Conservation (phyloP, 2,329 filamentous ascomycete species). For the Aquanectria penicillioides region DNA sequence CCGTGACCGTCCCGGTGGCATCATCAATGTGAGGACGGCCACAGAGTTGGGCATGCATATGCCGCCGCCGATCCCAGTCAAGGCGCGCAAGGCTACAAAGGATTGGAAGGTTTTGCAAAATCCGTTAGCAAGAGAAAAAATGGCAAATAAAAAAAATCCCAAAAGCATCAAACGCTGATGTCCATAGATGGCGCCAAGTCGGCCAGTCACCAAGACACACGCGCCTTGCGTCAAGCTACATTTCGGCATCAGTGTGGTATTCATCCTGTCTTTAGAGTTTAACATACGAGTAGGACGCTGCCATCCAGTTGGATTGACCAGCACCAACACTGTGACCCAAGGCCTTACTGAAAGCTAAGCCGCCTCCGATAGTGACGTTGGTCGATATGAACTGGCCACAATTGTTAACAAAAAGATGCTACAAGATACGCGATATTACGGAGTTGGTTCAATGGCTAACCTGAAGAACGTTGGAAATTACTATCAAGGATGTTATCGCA, state of each 20-base stretch:
- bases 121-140: constrained; percentile 54
- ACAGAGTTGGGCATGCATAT: constrained; percentile 61
- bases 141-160: constrained; percentile 12
- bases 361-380: neutral
- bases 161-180: neutral
- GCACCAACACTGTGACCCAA: neutral
- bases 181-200: neutral
- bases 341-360: neutral
- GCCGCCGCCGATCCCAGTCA: constrained; percentile 58
- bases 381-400: neutral
- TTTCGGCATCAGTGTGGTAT: neutral
- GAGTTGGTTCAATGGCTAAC: no score
- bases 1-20: constrained; percentile 55
- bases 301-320: neutral
- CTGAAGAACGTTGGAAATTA: no score
- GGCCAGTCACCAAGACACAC: neutral
- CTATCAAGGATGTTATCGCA: no score
- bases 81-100: constrained; percentile 54
- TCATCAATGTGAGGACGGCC: constrained; percentile 57
- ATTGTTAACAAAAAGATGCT: no score
- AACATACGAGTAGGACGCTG: neutral
- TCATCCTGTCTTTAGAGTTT: neutral
- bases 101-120: constrained; percentile 53
- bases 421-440: no score
- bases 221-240: neutral